Evolutionary conservation across 805 yeast species (phyloP), one percentile per base, ranked within the genome.

Genomic region (Candida sonorensis): DNA sequence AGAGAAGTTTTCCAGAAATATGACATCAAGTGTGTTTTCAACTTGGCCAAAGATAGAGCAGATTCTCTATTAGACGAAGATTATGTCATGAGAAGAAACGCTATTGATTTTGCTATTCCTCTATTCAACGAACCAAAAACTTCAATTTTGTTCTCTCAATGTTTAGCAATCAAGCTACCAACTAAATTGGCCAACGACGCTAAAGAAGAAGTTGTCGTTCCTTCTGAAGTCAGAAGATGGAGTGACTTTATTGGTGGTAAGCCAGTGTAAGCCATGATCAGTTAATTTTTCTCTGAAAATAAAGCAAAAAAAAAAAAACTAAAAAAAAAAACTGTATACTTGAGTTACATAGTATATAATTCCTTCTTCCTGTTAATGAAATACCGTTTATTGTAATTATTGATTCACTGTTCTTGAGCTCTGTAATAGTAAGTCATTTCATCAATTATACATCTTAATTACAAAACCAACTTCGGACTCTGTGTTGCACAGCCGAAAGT

Each of bases 51-150:
- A 48, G 81, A 84, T 26, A 77, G 96, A 57, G 99, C 97, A 27
- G 94, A 84, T 51, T 65, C 72, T 43, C 69, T 85, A 43, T 61
- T 75, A 43, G 97, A 92, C 54, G 81, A 82, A 61, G 97, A 92
- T 63, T 92, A 92, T 61, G 80, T 90, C 37, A 92, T 92, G 98
- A 81, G 99, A 70, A 81, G 99, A 69, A 92, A 92, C 59, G 97
- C 99, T 29, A 94, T 92, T 64, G 99, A 92, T 61, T 92, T 92
- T 58, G 97, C 84, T 39, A 81, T 90, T 52, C 96, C 98, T 26
- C 69, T 92, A 55, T 90, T 92, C 69, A 92, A 90, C 57, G 99
- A 92, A 67, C 96, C 97, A 44, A 78, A 86, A 57, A 94, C 98
- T 15, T 81, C 96, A 2, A 55, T 78, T 49, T 64, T 92, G 48